Conservation (phyloP, 1,139 yeast species). For the Yamadazyma mexicana region DNA sequence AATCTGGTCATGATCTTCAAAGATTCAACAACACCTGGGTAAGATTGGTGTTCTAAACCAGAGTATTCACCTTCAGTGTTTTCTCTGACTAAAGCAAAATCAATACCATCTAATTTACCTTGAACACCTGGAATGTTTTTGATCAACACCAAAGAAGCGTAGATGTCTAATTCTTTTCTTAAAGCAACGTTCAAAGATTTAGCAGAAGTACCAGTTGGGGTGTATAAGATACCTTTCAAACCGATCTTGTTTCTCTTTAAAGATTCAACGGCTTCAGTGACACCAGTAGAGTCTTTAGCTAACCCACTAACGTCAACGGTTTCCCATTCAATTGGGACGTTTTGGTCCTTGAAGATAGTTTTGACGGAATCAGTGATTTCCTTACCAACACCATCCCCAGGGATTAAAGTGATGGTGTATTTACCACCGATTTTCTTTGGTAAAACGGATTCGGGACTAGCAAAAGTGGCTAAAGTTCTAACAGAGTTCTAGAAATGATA, state of each 20-base stretch:
- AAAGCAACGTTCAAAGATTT: slow-evolving; percentile 90
- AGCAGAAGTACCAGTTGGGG: slow-evolving; percentile 65
- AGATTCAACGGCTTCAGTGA: slow-evolving; percentile 83
- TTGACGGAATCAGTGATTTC: slow-evolving; percentile 94
- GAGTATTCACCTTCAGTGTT: slow-evolving; percentile 98
- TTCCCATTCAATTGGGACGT: slow-evolving; percentile 94
- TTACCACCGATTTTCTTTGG: slow-evolving; percentile 96
- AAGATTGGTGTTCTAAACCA: slow-evolving; percentile 96
- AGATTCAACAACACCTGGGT: slow-evolving; percentile 97
- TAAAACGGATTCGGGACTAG: slow-evolving; percentile 60
- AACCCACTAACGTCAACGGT: slow-evolving; percentile 85
- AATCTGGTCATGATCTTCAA: slow-evolving; percentile 91
- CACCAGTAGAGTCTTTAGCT: slow-evolving; percentile 57
- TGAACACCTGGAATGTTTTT: slow-evolving; percentile 94
- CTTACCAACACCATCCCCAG: slow-evolving; percentile 97
- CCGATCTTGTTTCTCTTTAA: slow-evolving; percentile 97
- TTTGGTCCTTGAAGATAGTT: slow-evolving; percentile 80
- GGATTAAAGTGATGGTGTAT: slow-evolving; percentile 89
- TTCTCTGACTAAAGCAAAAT: slow-evolving; percentile 94
- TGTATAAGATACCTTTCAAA: slow-evolving; percentile 91
- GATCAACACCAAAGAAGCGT: slow-evolving; percentile 89
- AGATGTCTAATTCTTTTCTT: slow-evolving; percentile 93
- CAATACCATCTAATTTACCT: slow-evolving; percentile 84
- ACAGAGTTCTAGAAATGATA: slow-evolving; percentile 25
- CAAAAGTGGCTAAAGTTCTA: slow-evolving; percentile 49